Conservation (phyloP, 768 basidiomycete species). For the Postia placenta region DNA sequence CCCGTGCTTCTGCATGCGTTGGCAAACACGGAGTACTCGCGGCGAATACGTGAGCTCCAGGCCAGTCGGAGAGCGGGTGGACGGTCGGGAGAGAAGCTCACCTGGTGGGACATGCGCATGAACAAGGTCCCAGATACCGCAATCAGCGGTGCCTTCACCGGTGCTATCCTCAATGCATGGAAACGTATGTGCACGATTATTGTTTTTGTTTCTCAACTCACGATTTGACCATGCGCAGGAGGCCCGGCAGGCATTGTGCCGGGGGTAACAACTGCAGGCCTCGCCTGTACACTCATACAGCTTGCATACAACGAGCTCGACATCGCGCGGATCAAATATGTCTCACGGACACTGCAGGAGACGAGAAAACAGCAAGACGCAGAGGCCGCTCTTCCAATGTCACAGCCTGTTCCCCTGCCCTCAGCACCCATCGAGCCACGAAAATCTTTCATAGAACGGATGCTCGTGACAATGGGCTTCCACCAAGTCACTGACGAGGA, state of each 20-base stretch:
- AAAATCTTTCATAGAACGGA: slow-evolving; percentile 29
- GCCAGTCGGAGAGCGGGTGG: slow-evolving; percentile 13
- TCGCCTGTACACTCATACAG: slow-evolving; percentile 59
- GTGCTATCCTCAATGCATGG: slow-evolving; percentile 51
- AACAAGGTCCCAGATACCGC: slow-evolving; percentile 63
- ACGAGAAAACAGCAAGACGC: background rate
- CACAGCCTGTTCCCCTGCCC: background rate
- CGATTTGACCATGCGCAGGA: slow-evolving; percentile 34
- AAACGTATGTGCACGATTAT: slow-evolving; percentile 42
- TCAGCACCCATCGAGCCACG: background rate
- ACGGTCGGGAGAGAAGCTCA: slow-evolving; percentile 16
- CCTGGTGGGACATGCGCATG: slow-evolving; percentile 50
- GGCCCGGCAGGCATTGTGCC: slow-evolving; percentile 51
- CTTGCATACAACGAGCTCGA: slow-evolving; percentile 63
- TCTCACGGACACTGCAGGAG: slow-evolving; percentile 32
- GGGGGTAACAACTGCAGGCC: slow-evolving; percentile 53
- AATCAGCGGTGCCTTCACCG: slow-evolving; percentile 66
- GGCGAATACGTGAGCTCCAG: slow-evolving; percentile 31
- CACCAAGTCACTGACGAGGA: slow-evolving; percentile 64
- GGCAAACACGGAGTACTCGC: slow-evolving; percentile 42
- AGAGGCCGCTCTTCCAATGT: background rate
- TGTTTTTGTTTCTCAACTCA: background rate
- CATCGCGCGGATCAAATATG: slow-evolving; percentile 52
- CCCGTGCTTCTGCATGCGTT: slow-evolving; percentile 47
- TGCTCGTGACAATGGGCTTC: slow-evolving; percentile 45